Base-by-base conservation (phyloP, 441 rosid species). In the Gossypium trilobum region DNA sequence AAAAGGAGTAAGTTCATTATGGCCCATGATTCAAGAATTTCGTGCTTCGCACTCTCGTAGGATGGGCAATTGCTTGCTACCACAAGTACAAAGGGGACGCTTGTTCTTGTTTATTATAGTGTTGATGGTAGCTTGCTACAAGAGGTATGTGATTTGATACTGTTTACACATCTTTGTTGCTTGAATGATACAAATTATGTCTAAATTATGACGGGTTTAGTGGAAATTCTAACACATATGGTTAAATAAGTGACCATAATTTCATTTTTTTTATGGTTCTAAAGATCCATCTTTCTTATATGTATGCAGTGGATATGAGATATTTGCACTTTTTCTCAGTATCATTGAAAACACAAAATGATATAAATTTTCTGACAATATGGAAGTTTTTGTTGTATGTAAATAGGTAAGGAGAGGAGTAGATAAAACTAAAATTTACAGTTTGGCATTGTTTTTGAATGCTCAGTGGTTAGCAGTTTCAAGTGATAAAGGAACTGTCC, bases 21-120 rank as follows among this genome's bases (percentile, higher is more conserved):
- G 94, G 97, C 99, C 16, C 97, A 94, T 73, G 97, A 90, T 79
- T 94, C 97, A 0, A 82, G 97, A 82, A 92, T 90, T 31, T 36
- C 63, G 3, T 4, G 63, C 36, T 58, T 58, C n/a, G 85, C 92
- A 0, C 86, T 94, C 52, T 76, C 94, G 2, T 90, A 85, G 75
- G 99, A 92, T 67, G 97, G 97, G 0, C 87, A 81, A 76, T 78
- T 88, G 78, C 87, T 92, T 7, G 97, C 97, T 0, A 94, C 97
- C 0, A 82, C 91, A 1, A 94, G 98, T 83, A 82, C 89, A 0
- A 94, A 92, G 74, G 98, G 98, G 25, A 94, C 98, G 31, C 83
- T 94, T 4, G 79, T 94, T 76, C 82, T 97, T 69, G 59, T 92
- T 51, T 92, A 85, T 25, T 89, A 89, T 74, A 86, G 95, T 1